A percentile compares a stretch with the other conserved stretches of the same genome.
phyloP scores from a whole-genome alignment of 495 filamentous ascomycete species.

The Sporormia fimetaria region DNA sequence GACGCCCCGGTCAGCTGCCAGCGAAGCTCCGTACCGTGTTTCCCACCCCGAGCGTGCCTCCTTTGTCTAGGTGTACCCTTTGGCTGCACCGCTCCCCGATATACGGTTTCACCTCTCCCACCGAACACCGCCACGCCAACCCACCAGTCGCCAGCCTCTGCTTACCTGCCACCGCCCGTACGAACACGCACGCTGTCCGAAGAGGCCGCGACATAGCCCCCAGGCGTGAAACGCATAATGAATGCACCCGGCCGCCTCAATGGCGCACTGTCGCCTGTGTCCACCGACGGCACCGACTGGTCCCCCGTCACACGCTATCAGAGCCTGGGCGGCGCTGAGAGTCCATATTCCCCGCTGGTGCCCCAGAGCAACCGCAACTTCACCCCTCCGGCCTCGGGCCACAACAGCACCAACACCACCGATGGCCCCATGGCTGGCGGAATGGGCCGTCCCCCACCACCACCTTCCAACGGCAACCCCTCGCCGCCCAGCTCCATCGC shows the following conservation, averaged over 20 bases:
- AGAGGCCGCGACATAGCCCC: neutral
- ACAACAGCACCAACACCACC: slow-evolving; percentile 22
- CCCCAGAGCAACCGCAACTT: slow-evolving; percentile 19
- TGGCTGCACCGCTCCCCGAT: too few relatives aligned
- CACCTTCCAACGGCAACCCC: slow-evolving; percentile 44
- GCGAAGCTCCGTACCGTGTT: too few relatives aligned
- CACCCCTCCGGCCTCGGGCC: slow-evolving; percentile 23
- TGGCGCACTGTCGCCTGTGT: slow-evolving; percentile 72
- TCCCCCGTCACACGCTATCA: slow-evolving; percentile 43
- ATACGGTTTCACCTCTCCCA: too few relatives aligned
- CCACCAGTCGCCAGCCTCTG: too few relatives aligned
- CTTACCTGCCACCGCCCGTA: neutral
- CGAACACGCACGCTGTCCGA: too few relatives aligned
- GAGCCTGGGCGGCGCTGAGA: slow-evolving; percentile 24
- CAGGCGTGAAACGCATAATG: slow-evolving; percentile 35
- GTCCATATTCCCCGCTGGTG: slow-evolving; percentile 21
- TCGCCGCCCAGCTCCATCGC: slow-evolving; percentile 82
- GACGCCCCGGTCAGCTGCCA: neutral
- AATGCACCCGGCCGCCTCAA: slow-evolving; percentile 50
- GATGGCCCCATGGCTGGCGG: slow-evolving; percentile 24
- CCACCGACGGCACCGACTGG: slow-evolving; percentile 78
- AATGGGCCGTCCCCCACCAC: slow-evolving; percentile 10
- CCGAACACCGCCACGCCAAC: too few relatives aligned
- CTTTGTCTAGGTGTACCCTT: too few relatives aligned
- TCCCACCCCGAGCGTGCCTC: too few relatives aligned